These are phyloP conservation scores for Aspergillus egyptiacus DNA, from an alignment of 495 filamentous ascomycete genomes.

Conservation along the genomic window DNA sequence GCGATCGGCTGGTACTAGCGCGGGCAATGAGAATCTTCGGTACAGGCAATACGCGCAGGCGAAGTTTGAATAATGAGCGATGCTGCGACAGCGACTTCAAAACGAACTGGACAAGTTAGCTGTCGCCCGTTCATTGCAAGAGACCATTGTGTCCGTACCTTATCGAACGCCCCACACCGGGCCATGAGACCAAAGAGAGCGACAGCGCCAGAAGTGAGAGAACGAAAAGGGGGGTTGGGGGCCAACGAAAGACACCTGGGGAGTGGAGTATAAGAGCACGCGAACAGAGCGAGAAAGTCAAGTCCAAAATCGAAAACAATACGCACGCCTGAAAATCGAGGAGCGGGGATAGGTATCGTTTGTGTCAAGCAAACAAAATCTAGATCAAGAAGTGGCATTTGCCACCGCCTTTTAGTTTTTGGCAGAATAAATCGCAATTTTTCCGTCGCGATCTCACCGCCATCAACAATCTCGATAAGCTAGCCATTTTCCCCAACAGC, in stretches of 20 bases:
- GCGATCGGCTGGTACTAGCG: background rate
- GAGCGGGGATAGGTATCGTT: background rate
- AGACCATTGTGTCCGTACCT: conserved; percentile 9
- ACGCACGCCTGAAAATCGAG: background rate
- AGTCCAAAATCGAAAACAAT: background rate
- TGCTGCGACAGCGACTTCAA: background rate
- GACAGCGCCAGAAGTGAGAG: conserved; percentile 4
- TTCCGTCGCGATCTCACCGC: conserved; percentile 16
- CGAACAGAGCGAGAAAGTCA: background rate
- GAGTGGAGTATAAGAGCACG: background rate
- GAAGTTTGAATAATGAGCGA: background rate
- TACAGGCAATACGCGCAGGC: background rate
- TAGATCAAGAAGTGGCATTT: background rate
- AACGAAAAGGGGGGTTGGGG: background rate
- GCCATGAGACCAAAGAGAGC: conserved; percentile 6
- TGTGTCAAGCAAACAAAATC: conserved; percentile 9
- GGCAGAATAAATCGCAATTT: conserved; percentile 17
- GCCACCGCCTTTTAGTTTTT: conserved; percentile 12
- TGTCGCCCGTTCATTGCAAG: background rate
- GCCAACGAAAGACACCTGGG: too few relatives aligned
- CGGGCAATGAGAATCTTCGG: background rate
- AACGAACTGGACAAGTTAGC: conserved; percentile 10
- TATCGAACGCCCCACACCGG: conserved; percentile 14
- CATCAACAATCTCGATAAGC: background rate
- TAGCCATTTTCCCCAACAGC: background rate